phyloP scores from a whole-genome alignment of 148 eudicot species.

The Agrostemma githago region DNA sequence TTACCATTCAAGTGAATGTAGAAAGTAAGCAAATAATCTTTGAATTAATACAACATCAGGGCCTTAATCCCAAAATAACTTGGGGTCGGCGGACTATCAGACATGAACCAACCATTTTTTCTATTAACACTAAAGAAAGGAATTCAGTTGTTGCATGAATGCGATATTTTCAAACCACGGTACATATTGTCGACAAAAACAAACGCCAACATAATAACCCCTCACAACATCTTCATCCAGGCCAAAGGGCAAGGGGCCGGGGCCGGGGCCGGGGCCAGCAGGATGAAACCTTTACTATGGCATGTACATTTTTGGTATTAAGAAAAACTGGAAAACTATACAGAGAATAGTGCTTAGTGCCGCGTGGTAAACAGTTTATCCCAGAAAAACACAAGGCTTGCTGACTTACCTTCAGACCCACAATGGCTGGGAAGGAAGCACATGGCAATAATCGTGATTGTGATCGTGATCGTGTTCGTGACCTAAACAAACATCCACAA shows the following conservation, averaged over 20 bases:
- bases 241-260: conserved; percentile 6
- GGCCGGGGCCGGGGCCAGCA: no score
- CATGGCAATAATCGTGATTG: background rate
- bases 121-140: no score
- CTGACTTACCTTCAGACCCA: conserved; percentile 2
- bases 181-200: background rate
- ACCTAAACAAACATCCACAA: background rate
- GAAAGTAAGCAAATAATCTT: no score
- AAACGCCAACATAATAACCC: background rate
- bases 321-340: background rate
- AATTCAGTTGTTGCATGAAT: no score
- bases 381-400: conserved; percentile 7
- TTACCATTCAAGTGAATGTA: no score
- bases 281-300: conserved; percentile 1
- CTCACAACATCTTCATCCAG: background rate
- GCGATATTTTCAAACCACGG: background rate
- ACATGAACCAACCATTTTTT: no score
- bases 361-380: background rate
- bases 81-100: no score
- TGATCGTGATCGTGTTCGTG: background rate
- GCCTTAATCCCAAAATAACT: no score
- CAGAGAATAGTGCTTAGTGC: background rate
- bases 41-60: no score
- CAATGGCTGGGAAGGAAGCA: background rate
- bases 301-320: background rate